Evolutionary conservation across 1,139 yeast genomes (phyloP), one percentile per base, ranked within the genome.

Genomic region (Fermentozyma sake): DNA sequence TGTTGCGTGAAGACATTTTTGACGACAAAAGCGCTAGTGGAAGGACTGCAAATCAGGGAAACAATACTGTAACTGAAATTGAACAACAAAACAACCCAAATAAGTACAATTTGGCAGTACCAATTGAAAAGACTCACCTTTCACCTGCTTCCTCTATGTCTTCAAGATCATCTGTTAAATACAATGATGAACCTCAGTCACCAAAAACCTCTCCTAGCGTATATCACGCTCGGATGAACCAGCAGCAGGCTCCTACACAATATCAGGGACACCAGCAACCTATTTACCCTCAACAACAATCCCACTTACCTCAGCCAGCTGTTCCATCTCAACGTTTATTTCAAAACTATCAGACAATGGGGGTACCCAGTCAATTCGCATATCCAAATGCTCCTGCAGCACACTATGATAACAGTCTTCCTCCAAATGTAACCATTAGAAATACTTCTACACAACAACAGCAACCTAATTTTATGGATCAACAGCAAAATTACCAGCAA

Each of bases 1-100:
- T 48, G 11, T 50, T 66, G 26, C 43, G 67, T 28, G 71, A 66
- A 38, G 72, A 67, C 33, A 67, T 67, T n/a, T 66, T 65, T 39
- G 62, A 55, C 12, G 55, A 52, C 30, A 32, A 27, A 20, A 38
- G 34, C 17, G 23, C 24, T 18, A 22, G 16, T n/a, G 24, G n/a
- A n/a, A n/a, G n/a, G n/a, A n/a, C 21, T 19, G 10, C n/a, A 19
- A 6, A n/a, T n/a, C 7, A 12, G n/a, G 6, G 7, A 20, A 7
- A 13, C 12, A 18, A 6, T 22, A n/a, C 19, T 22, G 16, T 17
- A 22, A n/a, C n/a, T n/a, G n/a, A n/a, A n/a, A 26, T 8, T 12
- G 16, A 16, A 16, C 11, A 9, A 3, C 23, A 23, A 20, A 9
- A 10, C 9, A 16, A 26, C 7, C 13, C 16, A 7, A 18, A 16